Percentiles rank a stretch among this genome's conserved stretches.
Evolutionary conservation across 2,329 filamentous ascomycete genomes (phyloP).

Genomic region (Aspergillus sp.): DNA sequence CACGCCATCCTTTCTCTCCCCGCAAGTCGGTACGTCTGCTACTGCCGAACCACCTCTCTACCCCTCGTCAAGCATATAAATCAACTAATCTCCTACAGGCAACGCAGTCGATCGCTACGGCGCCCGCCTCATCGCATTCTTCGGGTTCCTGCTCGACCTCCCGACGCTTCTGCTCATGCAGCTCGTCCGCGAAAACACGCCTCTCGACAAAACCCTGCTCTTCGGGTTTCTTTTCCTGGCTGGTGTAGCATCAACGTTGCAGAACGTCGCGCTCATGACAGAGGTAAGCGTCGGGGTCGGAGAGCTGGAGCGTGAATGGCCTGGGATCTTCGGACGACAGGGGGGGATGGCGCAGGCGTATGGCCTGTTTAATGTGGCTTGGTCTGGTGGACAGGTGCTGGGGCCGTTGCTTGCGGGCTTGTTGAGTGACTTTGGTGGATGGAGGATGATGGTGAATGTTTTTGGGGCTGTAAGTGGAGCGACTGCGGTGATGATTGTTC

Average conservation of each 20-base stretch:
- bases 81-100: constrained; percentile 8
- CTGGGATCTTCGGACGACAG: constrained; percentile 51
- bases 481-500: constrained; percentile 44
- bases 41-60: neutral
- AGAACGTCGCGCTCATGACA: constrained; percentile 65
- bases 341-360: constrained; percentile 60
- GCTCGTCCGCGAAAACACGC: constrained; percentile 57
- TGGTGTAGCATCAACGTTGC: constrained; percentile 56
- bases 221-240: constrained; percentile 59
- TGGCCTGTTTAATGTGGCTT: constrained; percentile 55
- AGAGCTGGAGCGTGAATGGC: constrained; percentile 50
- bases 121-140: constrained; percentile 58
- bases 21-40: constrained; percentile 53
- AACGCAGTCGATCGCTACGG: constrained; percentile 53
- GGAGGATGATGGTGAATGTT: constrained; percentile 53
- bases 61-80: too few relatives aligned
- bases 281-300: constrained; percentile 62
- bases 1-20: constrained; percentile 59
- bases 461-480: constrained; percentile 49
- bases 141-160: constrained; percentile 53
- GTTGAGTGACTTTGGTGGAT: constrained; percentile 45
- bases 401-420: constrained; percentile 54
- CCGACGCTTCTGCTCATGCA: constrained; percentile 64
- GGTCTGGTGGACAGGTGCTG: constrained; percentile 50
- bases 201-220: constrained; percentile 62